A percentile compares a stretch with the other conserved stretches of the same genome.
These are phyloP conservation scores for Yamadazyma trypodendri DNA, from an alignment of 1,139 yeast genomes.

Conservation along the genomic window DNA sequence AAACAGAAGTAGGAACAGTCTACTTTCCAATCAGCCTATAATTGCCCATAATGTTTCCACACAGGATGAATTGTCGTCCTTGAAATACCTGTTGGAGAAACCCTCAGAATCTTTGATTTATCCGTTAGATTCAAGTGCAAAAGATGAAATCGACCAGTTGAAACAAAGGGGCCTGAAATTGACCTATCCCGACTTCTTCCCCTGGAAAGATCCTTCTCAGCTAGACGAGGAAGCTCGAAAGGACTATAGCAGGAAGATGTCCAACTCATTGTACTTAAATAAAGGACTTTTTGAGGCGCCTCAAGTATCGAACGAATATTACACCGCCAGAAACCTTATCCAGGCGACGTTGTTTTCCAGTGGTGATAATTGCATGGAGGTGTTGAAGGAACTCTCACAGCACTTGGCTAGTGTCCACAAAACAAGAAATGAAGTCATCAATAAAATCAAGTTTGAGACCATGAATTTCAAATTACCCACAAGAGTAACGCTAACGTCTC, in stretches of 20 bases:
- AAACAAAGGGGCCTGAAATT: constrained; percentile 6
- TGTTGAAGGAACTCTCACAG: constrained; percentile 43
- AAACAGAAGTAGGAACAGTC: constrained; percentile 33
- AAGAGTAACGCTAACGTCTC: constrained; percentile 84
- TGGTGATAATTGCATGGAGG: constrained; percentile 36
- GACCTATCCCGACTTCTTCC: constrained; percentile 72
- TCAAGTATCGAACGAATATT: constrained; percentile 53
- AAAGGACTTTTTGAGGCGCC: constrained; percentile 55
- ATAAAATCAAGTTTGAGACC: constrained; percentile 55
- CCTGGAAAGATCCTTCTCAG: constrained; percentile 68
- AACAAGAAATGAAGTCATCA: constrained; percentile 60
- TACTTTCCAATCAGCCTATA: constrained; percentile 32
- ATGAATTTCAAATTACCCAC: constrained; percentile 73
- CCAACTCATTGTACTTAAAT: constrained; percentile 34
- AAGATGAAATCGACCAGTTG: constrained; percentile 6
- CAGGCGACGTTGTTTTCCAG: constrained; percentile 44
- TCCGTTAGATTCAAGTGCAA: constrained; percentile 27
- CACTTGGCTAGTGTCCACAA: constrained; percentile 63
- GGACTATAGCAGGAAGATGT: constrained; percentile 27
- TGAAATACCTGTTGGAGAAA: constrained; percentile 37
- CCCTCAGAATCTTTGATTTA: constrained; percentile 34
- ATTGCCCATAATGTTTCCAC: constrained; percentile 22
- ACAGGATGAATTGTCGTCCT: constrained; percentile 35
- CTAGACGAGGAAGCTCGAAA: constrained; percentile 35
- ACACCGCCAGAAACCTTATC: constrained; percentile 51